Base-by-base conservation (phyloP, 106 monocot species). In the Acanthochlamys bracteata region DNA sequence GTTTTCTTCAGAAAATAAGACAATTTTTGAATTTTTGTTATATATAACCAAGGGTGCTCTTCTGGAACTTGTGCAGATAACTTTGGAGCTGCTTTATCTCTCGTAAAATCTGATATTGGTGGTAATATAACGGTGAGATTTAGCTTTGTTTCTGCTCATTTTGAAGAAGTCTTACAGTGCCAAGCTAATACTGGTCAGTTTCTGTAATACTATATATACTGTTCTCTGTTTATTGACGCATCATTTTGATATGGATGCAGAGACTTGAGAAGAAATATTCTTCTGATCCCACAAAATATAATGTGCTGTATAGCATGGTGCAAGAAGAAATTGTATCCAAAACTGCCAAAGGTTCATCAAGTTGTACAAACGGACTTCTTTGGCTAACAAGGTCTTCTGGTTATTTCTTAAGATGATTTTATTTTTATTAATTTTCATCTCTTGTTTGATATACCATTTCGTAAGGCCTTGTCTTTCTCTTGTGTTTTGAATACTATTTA, bases 91-190 rank as follows among this genome's bases (percentile, higher is more conserved):
- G 88, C 96, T 12, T 81, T 98, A 88, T 52, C 83, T 59, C 80
- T 98, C 49, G 96, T 98, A 22, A 98, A 98, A 76, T 70, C 80
- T 57, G 96, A 98, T 55, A 91, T 98, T 19, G 96, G 96, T 47
- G 96, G 96, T 59, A 98, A 98, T 61, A 85, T 88, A 62, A 73
- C 85, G 57, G 96, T 96, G 68, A 75, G 78, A 39, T 0, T 49
- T 68, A 10, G 20, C 13, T 54, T 33, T 24, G 49, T 49, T 49
- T 49, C 49, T 43, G 17, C 10, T 9, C 33, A 33, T 8, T 15
- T 51, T 55, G 20, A 55, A 19, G 20, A 4, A 15, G 0, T 51
- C 51, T 51, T 51, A 14, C 45, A 10, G 13, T 4, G 51, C n/a
- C 3, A n/a, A 33, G 33, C 6, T 6, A 33, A 33, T 33, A 33